A percentile compares a stretch with the other conserved stretches of the same genome.
Conservation (phyloP, 371 early-diverging fungal genomes). For the Quaeritorhiza haematococci region DNA sequence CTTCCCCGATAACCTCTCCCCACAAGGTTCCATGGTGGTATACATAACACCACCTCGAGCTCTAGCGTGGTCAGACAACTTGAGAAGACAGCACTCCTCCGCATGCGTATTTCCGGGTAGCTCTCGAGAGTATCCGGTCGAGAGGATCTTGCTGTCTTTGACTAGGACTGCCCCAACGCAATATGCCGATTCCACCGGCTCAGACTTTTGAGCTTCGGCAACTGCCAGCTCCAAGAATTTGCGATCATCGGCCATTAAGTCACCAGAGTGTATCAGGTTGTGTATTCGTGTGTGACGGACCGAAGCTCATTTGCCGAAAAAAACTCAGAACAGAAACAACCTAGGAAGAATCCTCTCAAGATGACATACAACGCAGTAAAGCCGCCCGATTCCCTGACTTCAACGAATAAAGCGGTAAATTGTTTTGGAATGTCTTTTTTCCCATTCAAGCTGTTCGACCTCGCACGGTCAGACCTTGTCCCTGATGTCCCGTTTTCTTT, state of each 20-base stretch:
- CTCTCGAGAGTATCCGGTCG: slow-evolving; percentile 80
- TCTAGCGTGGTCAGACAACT: slow-evolving; percentile 35
- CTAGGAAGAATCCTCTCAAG: too few species aligned
- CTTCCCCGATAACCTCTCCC: slow-evolving; percentile 71
- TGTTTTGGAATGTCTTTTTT: too few species aligned
- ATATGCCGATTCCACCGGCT: slow-evolving; percentile 76
- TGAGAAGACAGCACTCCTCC: slow-evolving; percentile 75
- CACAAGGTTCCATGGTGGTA: slow-evolving; percentile 92
- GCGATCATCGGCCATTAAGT: too few species aligned
- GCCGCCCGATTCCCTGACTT: not conserved
- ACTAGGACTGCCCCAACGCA: slow-evolving; percentile 89
- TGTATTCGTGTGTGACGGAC: too few species aligned
- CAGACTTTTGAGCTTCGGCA: slow-evolving; percentile 67
- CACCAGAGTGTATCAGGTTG: too few species aligned
- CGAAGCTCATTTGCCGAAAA: too few species aligned
- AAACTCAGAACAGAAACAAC: too few species aligned
- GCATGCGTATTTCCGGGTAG: slow-evolving; percentile 90
- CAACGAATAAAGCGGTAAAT: too few species aligned
- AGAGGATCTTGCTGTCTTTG: slow-evolving; percentile 41
- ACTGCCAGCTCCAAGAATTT: slow-evolving; percentile 72
- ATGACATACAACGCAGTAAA: slow-evolving; percentile 13
- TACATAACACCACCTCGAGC: slow-evolving; percentile 48
- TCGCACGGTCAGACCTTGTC: too few species aligned
- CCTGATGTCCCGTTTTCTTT: too few species aligned
- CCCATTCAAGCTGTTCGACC: too few species aligned